These are phyloP conservation scores for Aspergillus pseudotamarii DNA, from an alignment of 2,329 filamentous ascomycete genomes.

Conservation along the genomic window DNA sequence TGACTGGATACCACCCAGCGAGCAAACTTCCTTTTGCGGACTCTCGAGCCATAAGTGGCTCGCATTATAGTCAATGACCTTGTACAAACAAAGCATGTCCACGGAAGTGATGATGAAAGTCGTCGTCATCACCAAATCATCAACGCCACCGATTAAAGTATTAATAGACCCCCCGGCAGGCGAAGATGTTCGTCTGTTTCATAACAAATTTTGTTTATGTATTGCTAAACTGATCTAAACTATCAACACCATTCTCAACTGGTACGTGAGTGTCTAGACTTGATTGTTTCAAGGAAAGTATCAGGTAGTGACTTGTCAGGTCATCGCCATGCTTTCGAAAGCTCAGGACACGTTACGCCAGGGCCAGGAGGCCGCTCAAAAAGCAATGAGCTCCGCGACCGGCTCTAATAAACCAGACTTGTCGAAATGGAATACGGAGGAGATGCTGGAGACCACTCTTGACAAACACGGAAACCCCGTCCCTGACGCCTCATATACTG, in stretches of 20 bases:
- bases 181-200: background rate
- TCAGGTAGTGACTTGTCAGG: background rate
- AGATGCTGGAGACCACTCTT: conserved; percentile 34
- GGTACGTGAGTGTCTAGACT: background rate
- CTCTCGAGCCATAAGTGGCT: conserved; percentile 18
- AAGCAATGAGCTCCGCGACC: background rate
- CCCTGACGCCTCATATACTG: conserved; percentile 29
- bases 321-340: conserved; percentile 2
- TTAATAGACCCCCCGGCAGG: conserved; percentile 7
- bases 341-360: background rate
- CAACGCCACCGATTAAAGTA: conserved; percentile 24
- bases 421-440: conserved; percentile 29
- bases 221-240: background rate
- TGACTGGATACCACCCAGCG: background rate
- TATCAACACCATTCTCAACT: background rate
- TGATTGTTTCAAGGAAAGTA: background rate
- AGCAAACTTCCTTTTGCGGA: background rate
- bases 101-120: conserved; percentile 23
- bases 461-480: conserved; percentile 36
- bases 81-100: conserved; percentile 16
- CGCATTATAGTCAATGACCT: background rate
- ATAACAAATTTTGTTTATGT: background rate
- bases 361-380: conserved; percentile 13
- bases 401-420: conserved; percentile 9
- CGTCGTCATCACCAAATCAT: conserved; percentile 37